Conservation (phyloP, 2,329 filamentous ascomycete species). For the Massarina eburnea region DNA sequence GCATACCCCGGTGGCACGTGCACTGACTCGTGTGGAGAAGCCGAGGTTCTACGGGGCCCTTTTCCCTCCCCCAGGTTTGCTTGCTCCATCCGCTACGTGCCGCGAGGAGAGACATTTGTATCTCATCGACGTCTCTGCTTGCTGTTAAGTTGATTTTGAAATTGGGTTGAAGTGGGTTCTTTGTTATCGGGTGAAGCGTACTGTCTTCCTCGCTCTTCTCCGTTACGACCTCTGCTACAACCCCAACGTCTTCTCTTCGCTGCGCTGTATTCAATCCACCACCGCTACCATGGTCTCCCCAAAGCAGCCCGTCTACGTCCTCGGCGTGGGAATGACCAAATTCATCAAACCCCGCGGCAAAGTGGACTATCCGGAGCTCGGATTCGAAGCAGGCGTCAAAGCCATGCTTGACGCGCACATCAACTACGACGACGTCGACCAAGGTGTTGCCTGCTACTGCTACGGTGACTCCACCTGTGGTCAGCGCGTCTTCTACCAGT, state of each 20-base stretch:
- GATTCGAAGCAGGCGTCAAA: slow-evolving; percentile 89
- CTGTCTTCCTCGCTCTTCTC: no score
- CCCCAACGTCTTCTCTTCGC: slow-evolving; percentile 1
- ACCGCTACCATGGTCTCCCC: slow-evolving; percentile 51
- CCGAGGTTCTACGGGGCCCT: no score
- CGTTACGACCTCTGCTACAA: no score
- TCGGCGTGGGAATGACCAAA: slow-evolving; percentile 98
- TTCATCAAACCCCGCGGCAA: slow-evolving; percentile 97
- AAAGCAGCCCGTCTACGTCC: slow-evolving; percentile 73
- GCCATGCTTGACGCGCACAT: slow-evolving; percentile 82
- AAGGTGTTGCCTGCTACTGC: slow-evolving; percentile 96
- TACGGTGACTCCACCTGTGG: slow-evolving; percentile 95
- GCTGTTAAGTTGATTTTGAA: no score
- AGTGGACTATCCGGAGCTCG: slow-evolving; percentile 91
- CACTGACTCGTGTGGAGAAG: no score
- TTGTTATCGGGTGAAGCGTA: no score
- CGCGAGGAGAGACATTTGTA: no score
- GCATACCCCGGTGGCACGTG: no score
- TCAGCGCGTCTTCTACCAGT: slow-evolving; percentile 97
- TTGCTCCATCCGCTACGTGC: no score
- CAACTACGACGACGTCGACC: slow-evolving; percentile 94
- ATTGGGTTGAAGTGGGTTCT: no score
- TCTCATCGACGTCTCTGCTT: no score
- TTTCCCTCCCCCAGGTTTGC: background rate
- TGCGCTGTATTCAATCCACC: background rate